A percentile compares a stretch with the other conserved stretches of the same genome.
These are phyloP conservation scores for Choanephora cucurbitarum DNA, from an alignment of 371 early-diverging fungal species.

Conservation along the genomic window DNA sequence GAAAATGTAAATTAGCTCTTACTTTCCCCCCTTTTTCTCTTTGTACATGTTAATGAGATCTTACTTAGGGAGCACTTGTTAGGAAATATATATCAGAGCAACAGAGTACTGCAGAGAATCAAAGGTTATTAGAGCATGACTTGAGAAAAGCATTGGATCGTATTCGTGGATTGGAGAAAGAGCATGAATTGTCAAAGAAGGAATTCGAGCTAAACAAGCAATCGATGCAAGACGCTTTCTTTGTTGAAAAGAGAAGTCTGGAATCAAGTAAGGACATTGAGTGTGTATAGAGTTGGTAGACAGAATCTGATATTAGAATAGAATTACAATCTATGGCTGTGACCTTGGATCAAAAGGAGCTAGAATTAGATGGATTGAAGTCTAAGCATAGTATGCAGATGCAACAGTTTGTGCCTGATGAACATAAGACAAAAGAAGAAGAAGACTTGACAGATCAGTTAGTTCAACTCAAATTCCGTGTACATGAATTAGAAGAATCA, in stretches of 20 bases:
- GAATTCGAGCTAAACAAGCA: slow-evolving; percentile 7
- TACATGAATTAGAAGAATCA: slow-evolving; percentile 14
- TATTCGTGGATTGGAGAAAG: slow-evolving; percentile 48
- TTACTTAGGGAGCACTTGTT: background rate
- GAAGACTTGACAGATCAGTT: background rate
- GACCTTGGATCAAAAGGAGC: slow-evolving; percentile 1
- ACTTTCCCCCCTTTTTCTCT: background rate
- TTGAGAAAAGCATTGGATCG: slow-evolving; percentile 52
- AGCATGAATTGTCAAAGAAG: slow-evolving; percentile 25
- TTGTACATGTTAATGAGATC: too few relatives aligned
- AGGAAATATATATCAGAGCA: slow-evolving; percentile 25
- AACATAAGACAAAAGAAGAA: background rate
- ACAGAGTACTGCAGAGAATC: slow-evolving; percentile 33
- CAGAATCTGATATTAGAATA: slow-evolving; percentile 1
- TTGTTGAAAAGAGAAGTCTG: slow-evolving; percentile 2
- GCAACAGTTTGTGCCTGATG: too few relatives aligned
- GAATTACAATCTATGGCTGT: slow-evolving; percentile 13
- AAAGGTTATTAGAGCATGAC: slow-evolving; percentile 45
- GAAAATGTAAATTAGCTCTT: slow-evolving; percentile 23
- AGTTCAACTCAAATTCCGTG: slow-evolving; percentile 5
- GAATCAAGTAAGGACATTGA: slow-evolving; percentile 9
- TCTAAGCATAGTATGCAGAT: too few relatives aligned
- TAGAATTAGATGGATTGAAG: background rate
- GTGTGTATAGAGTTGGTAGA: too few relatives aligned
- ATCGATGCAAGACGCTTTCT: background rate